phyloP scores from a whole-genome alignment of 495 filamentous ascomycete genomes.

The Podospora pseudocomata region DNA sequence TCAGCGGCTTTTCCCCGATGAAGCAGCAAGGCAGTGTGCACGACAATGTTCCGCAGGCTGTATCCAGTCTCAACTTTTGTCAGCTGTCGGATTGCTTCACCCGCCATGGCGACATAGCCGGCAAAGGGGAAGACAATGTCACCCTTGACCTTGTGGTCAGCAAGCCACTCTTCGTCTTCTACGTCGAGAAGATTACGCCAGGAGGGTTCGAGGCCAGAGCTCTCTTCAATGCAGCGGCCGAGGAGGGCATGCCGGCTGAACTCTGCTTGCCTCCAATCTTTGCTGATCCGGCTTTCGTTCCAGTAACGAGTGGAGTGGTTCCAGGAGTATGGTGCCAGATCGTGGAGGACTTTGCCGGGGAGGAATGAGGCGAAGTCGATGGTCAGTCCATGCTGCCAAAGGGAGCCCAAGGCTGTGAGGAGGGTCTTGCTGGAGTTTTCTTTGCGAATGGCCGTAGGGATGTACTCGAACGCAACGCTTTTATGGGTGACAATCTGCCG shows the following conservation, averaged over 20 bases:
- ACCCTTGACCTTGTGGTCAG: conserved; percentile 37
- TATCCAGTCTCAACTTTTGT: conserved; percentile 29
- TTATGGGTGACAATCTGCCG: conserved; percentile 27
- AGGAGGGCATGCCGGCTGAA: conserved; percentile 43
- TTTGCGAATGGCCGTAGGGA: conserved; percentile 28
- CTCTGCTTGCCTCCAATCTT: conserved; percentile 40
- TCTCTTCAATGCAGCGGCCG: conserved; percentile 37
- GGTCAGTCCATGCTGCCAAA: conserved; percentile 32
- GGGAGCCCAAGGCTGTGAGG: conserved; percentile 30
- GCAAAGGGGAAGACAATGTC: conserved; percentile 44
- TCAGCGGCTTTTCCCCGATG: conserved; percentile 33
- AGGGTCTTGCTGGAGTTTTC: conserved; percentile 24
- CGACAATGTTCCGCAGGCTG: conserved; percentile 34
- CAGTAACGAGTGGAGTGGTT: conserved; percentile 38
- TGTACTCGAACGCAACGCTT: conserved; percentile 15
- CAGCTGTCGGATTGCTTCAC: conserved; percentile 36
- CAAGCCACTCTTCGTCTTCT: conserved; percentile 42
- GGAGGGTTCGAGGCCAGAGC: conserved; percentile 18
- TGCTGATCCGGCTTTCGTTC: conserved; percentile 39
- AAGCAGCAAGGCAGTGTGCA: conserved; percentile 38
- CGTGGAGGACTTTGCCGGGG: conserved; percentile 5
- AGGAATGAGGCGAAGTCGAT: conserved; percentile 26
- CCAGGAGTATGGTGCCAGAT: conserved; percentile 42
- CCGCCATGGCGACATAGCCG: conserved; percentile 44
- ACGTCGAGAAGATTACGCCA: conserved; percentile 45